Base-by-base conservation (phyloP, 352 stramenopile genomes). In the Elongisporangium undulatum region DNA sequence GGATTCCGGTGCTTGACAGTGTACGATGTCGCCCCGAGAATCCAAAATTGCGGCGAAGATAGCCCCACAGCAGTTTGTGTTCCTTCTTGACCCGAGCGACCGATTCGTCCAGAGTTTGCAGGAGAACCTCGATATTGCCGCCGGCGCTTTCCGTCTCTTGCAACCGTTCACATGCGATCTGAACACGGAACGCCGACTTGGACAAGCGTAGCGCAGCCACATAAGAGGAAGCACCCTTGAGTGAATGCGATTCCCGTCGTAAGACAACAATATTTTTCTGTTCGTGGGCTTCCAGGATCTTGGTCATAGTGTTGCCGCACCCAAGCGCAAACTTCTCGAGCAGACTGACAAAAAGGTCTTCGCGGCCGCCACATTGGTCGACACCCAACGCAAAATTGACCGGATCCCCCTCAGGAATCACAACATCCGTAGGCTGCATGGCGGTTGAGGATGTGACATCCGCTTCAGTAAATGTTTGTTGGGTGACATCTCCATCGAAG, bases 211-310 rank as follows among this genome's bases (percentile, higher is more conserved):
- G 72, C 3, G 85, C 85, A 16, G 85, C 85, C 0, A 87, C 85
- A 52, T 94, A 94, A 21, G 85, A 81, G 2, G 85, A 90, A 3
- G 82, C 91, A 2, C 85, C 85, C 54, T 94, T 94, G 12, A 94
- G 64, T 13, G 85, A 92, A 67, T 94, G 85, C 9, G 81, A 74
- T 69, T 94, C 85, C 17, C 85, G 77, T 9, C 79, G 70, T 26
- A 85, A 71, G 21, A 82, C 58, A 3, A 58, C 53, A 20, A 90
- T 72, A 26, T 92, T 71, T n/a, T 66, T 69, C 51, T 65, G 39
- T 12, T 78, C 58, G 22, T 86, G 76, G 0, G 81, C 75, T 41
- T 59, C 62, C 19, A 85, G 58, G 56, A 94, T 83, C 2, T 77
- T 69, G 4, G 63, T 57, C 75, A 92, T 87, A 38, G 79, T 74